Conservation (phyloP, 2,329 filamentous ascomycete species). For the Neofusicoccum parvum region DNA sequence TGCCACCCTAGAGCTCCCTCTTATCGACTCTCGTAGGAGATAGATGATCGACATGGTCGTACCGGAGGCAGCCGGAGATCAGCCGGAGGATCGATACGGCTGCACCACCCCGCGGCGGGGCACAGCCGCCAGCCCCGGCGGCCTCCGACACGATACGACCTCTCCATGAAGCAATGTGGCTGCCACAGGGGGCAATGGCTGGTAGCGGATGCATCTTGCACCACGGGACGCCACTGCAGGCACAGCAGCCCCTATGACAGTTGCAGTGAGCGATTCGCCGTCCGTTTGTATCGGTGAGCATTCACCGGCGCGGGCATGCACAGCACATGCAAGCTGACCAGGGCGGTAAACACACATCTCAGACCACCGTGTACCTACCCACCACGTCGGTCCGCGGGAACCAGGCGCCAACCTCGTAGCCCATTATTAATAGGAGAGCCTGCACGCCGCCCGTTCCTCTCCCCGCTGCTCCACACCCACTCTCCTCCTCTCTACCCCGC, state of each 20-base stretch:
- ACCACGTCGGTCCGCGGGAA: neutral
- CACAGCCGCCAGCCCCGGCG: neutral
- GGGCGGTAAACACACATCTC: conserved; percentile 11
- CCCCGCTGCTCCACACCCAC: neutral
- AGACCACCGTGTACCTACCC: conserved; percentile 10
- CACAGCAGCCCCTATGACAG: neutral
- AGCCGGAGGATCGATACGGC: neutral
- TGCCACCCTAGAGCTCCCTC: too few relatives aligned
- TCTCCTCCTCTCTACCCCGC: neutral
- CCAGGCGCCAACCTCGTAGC: neutral
- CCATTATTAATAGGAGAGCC: neutral
- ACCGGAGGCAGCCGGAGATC: neutral
- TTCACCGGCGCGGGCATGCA: too few relatives aligned
- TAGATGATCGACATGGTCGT: too few relatives aligned
- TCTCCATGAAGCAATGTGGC: neutral
- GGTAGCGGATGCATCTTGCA: neutral
- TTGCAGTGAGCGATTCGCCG: neutral
- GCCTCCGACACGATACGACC: conserved; percentile 5
- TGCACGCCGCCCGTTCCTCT: neutral
- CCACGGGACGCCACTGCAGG: conserved; percentile 12
- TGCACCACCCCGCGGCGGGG: neutral
- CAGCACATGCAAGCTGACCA: neutral
- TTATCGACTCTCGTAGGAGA: too few relatives aligned
- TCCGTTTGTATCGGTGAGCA: neutral
- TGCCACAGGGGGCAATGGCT: neutral